A percentile compares a stretch with the other conserved stretches of the same genome.
Evolutionary conservation across 306 rosid species (phyloP).

Genomic region (Sphenostylis stenocarpa): DNA sequence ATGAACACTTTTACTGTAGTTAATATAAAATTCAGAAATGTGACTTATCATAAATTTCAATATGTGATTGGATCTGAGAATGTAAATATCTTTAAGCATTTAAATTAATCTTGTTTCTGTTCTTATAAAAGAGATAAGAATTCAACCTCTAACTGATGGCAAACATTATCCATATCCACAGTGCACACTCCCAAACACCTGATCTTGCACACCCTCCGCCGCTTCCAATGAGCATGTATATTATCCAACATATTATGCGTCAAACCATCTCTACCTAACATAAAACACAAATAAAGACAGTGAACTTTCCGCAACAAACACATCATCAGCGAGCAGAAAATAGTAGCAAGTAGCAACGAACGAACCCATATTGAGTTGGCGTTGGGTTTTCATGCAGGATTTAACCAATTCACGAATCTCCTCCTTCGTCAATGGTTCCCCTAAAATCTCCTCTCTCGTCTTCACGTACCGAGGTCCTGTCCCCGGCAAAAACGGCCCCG

Average conservation of each 20-base stretch:
- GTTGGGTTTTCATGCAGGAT: slow-evolving; percentile 46
- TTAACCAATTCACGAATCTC: slow-evolving; percentile 55
- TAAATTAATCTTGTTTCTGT: no score
- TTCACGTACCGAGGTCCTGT: slow-evolving; percentile 61
- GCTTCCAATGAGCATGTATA: slow-evolving; percentile 95
- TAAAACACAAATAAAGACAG: neutral
- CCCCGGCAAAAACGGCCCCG: slow-evolving; percentile 81
- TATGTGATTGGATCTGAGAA: neutral
- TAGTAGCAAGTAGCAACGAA: neutral
- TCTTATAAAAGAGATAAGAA: neutral
- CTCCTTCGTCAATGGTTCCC: slow-evolving; percentile 69
- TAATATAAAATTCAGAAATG: no score
- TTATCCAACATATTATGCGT: slow-evolving; percentile 99
- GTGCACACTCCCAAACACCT: slow-evolving; percentile 95
- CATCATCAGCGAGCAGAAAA: neutral
- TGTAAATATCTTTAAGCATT: no score
- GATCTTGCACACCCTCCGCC: slow-evolving; percentile 88
- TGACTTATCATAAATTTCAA: neutral
- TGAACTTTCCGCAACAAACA: neutral
- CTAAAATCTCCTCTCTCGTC: slow-evolving; percentile 77
- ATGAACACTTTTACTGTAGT: neutral
- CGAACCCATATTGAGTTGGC: slow-evolving; percentile 67
- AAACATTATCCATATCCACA: slow-evolving; percentile 79
- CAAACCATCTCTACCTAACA: slow-evolving; percentile 94
- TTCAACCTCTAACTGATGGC: slow-evolving; percentile 73